Evolutionary conservation across 179 eudicot species (phyloP), one percentile per base, ranked within the genome.

Genomic region (Amaranthus tricolor): DNA sequence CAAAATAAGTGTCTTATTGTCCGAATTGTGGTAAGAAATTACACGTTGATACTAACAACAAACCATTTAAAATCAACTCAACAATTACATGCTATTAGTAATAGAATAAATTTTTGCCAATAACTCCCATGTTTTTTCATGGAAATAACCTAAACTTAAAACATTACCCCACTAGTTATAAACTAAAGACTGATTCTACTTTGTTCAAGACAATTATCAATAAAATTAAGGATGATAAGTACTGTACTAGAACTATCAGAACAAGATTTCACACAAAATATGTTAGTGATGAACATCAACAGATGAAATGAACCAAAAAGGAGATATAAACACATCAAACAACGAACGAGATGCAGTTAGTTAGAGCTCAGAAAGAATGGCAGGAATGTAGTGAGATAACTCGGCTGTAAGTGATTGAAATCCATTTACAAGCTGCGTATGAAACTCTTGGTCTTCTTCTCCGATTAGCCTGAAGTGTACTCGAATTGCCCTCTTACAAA

Each of bases 401-500:
- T 96, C 99, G 3, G 99, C 99, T 17, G 99, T 96, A 51, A 96
- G 94, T 4, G 99, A 93, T 80, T 96, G 99, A 72, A 96, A 96
- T 51, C 99, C 99, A 58, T 96, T 96, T 56, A 96, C 99, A 53
- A 96, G 94, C 74, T 96, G 99, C 15, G 99, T 88, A 79, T 96
- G 99, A 74, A 96, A 96, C 65, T 96, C 99, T 77, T 96, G 98
- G 78, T 96, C 99, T 78, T 96, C 99, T 66, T 96, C 99, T 74
- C 99, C 99, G 63, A 96, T 96, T 62, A 96, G 81, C 77, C 99
- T 90, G 71, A 93, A 96, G 79, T 96, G 99, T 68, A 96, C 99
- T 62, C 99, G 80, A 61, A 96, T 93, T n/a, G 99, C 99, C 74
- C 99, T 89, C 76, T 96, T 96, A 79, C 99, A 96, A 20, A 96